These are phyloP conservation scores for Aegilops speltoides DNA, from an alignment of 176 grass and related monocot genomes.

Conservation along the genomic window DNA sequence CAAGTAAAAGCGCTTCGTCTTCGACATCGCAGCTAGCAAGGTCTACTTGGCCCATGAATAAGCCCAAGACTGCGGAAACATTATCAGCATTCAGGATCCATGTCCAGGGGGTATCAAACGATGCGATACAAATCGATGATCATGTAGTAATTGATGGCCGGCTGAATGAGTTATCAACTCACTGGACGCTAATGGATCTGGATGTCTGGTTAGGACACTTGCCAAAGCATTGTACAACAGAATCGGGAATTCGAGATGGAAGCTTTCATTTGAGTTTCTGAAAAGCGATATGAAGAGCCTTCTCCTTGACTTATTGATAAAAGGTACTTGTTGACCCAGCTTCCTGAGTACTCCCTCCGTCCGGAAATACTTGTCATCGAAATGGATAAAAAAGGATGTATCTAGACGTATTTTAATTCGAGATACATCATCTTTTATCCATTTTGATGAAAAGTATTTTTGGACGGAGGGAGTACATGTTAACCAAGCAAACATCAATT, in stretches of 20 bases:
- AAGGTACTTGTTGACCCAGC: too few relatives aligned
- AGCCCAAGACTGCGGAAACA: background rate
- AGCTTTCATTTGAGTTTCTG: background rate
- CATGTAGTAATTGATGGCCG: background rate
- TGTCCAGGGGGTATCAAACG: background rate
- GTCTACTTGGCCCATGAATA: background rate
- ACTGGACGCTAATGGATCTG: background rate
- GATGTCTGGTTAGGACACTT: background rate
- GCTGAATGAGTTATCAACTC: background rate
- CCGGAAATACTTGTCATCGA: too few relatives aligned
- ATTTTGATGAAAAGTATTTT: too few relatives aligned
- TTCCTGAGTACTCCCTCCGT: too few relatives aligned
- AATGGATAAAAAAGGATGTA: too few relatives aligned
- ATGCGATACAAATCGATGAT: background rate
- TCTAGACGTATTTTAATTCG: too few relatives aligned
- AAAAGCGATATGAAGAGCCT: background rate
- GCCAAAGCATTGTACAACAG: background rate
- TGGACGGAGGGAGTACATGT: too few relatives aligned
- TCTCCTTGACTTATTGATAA: background rate
- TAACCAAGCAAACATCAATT: background rate
- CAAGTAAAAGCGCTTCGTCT: too few relatives aligned
- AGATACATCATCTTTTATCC: too few relatives aligned
- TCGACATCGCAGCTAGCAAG: too few relatives aligned
- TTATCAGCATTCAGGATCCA: background rate
- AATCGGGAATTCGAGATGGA: background rate